Evolutionary conservation across 169 alveolate species (phyloP), one percentile per base, ranked within the genome.

Genomic region (Plasmodium vinckei): DNA sequence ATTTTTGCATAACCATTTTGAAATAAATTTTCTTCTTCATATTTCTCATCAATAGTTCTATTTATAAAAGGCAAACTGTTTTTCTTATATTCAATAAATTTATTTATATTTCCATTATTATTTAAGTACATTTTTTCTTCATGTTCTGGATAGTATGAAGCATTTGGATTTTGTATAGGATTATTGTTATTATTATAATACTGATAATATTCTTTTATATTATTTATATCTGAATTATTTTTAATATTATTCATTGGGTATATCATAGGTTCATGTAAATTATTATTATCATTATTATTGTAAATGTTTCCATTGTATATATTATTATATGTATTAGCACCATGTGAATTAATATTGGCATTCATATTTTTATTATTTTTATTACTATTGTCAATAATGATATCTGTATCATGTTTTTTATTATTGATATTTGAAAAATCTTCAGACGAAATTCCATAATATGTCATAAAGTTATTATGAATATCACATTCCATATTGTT

Each of bases 51-150:
- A 65, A 65, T 10, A 79, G 10, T 64, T n/a, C 68, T 68, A 53
- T 56, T 79, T 44, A 79, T 13, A 64, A 17, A 61, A 39, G 44
- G 27, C 2, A 19, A 6, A 21, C 65, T 79, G 56, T 64, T 67
- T 65, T 79, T 79, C 33, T 79, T 67, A 12, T 54, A 59, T 53
- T 64, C 82, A 23, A 42, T 71, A 54, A 39, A 67, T 65, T 79
- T 79, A 33, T 67, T 79, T 51, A 39, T 25, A 61, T 21, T 53
- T 53, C 9, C 51, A 27, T 25, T 72, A 19, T 65, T 59, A 71
- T 15, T 79, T 33, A 64, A 12, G 15, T 79, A 57, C 12, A 47
- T 42, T 77, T 77, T 77, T 25, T 77, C 88, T 54, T 77, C 65
- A 63, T 77, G 33, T 59, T 42, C 88, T 63, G 63, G 63, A 68